phyloP scores from a whole-genome alignment of 2,329 filamentous ascomycete species.

The Fusarium liriodendri region DNA sequence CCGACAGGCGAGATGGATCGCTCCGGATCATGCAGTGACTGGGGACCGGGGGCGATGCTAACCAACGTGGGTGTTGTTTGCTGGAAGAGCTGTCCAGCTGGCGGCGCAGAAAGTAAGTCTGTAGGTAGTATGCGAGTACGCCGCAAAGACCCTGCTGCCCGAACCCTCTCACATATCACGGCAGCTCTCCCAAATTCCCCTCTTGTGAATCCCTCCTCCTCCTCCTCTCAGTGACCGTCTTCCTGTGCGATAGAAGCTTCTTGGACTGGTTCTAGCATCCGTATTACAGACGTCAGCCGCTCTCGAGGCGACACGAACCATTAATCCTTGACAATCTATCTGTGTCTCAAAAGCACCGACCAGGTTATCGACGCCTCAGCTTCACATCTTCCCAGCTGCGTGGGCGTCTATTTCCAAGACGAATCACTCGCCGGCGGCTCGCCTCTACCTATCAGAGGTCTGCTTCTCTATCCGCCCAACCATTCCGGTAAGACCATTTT shows the following conservation, averaged over 20 bases:
- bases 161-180: slow-evolving; percentile 33
- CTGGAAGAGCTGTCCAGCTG: slow-evolving; percentile 14
- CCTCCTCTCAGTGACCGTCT: neutral
- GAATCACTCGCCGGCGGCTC: slow-evolving; percentile 40
- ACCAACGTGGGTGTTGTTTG: slow-evolving; percentile 9
- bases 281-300: neutral
- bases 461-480: slow-evolving; percentile 31
- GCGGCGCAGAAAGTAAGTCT: neutral
- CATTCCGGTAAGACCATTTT: slow-evolving; percentile 42
- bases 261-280: neutral
- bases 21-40: slow-evolving; percentile 27
- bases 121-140: slow-evolving; percentile 16
- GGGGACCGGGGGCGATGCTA: slow-evolving; percentile 21
- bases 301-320: slow-evolving; percentile 4
- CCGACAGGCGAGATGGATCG: slow-evolving; percentile 17
- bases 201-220: slow-evolving; percentile 24
- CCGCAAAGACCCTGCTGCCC: slow-evolving; percentile 15
- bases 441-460: slow-evolving; percentile 45
- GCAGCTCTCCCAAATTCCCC: slow-evolving; percentile 27
- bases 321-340: neutral
- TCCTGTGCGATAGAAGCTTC: neutral
- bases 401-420: slow-evolving; percentile 44
- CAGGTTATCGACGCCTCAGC: slow-evolving; percentile 51
- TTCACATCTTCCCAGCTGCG: slow-evolving; percentile 35
- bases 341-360: slow-evolving; percentile 19